Conservation (phyloP, 805 yeast species). For the Wickerhamiella slavikovae region DNA sequence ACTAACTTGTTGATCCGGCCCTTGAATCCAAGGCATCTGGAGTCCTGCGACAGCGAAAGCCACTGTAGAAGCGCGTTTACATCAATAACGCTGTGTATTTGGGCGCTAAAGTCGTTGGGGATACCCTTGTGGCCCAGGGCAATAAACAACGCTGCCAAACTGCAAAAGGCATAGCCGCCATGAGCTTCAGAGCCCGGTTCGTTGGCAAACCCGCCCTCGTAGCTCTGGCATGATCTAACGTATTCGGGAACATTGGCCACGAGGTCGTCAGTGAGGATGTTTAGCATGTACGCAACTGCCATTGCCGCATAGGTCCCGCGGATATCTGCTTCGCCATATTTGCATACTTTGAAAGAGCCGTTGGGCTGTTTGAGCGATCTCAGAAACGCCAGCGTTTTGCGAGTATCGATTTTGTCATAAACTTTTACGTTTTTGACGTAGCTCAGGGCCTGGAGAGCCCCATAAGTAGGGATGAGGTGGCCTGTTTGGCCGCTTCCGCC, state of each 20-base stretch:
- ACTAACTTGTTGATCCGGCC: constrained; percentile 89
- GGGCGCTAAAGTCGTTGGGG: constrained; percentile 16
- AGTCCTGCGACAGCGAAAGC: constrained; percentile 31
- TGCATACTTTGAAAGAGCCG: constrained; percentile 64
- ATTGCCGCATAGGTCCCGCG: constrained; percentile 77
- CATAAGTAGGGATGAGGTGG: constrained; percentile 72
- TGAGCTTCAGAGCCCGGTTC: constrained; percentile 77
- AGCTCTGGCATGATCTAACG: constrained; percentile 58
- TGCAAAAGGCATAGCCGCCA: constrained; percentile 93
- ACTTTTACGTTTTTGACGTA: constrained; percentile 23
- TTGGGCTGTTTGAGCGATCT: constrained; percentile 36
- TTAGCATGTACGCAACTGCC: constrained; percentile 45
- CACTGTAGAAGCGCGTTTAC: constrained; percentile 34
- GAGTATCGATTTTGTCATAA: constrained; percentile 27
- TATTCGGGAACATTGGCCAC: constrained; percentile 33
- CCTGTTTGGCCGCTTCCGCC: constrained; percentile 73
- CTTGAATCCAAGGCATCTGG: constrained; percentile 64
- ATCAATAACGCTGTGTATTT: constrained; percentile 22
- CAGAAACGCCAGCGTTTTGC: constrained; percentile 40
- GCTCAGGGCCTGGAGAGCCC: constrained; percentile 45
- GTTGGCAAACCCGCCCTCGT: constrained; percentile 92
- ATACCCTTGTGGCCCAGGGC: too few species aligned
- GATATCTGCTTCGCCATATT: constrained; percentile 60
- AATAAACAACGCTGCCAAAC: constrained; percentile 39
- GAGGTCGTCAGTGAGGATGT: constrained; percentile 39